phyloP scores from a whole-genome alignment of 208 protist species.

The Trypanosoma mega region DNA sequence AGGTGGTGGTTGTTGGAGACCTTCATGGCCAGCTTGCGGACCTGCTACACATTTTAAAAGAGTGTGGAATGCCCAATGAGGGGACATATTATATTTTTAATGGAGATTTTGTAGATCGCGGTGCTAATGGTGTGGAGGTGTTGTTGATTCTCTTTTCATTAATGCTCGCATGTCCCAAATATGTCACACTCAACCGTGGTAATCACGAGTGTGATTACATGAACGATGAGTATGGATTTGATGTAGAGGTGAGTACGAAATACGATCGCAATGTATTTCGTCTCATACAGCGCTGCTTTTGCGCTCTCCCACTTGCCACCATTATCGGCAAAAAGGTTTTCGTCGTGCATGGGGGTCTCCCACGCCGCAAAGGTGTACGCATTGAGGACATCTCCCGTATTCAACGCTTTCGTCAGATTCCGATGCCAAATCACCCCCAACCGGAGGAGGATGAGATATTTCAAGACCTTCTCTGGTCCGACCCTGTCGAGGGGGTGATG shows the following conservation, averaged over 20 bases:
- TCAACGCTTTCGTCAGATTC: constrained; percentile 87
- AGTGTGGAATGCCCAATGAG: constrained; percentile 78
- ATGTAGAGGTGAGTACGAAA: constrained; percentile 98
- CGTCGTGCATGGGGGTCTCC: constrained; percentile 86
- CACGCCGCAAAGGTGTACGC: constrained; percentile 68
- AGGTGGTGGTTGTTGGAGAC: constrained; percentile 88
- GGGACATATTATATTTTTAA: constrained; percentile 90
- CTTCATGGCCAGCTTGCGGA: constrained; percentile 87
- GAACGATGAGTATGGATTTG: constrained; percentile 98
- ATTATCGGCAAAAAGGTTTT: constrained; percentile 79
- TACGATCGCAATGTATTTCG: constrained; percentile 93
- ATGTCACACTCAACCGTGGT: constrained; percentile 94
- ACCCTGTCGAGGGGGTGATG: constrained; percentile 86
- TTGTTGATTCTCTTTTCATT: constrained; percentile 95
- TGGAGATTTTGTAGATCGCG: constrained; percentile 98
- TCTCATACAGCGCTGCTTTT: constrained; percentile 89
- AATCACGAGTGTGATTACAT: constrained; percentile 96
- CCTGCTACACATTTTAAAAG: constrained; percentile 82
- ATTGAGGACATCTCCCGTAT: constrained; percentile 84
- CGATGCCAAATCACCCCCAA: constrained; percentile 82
- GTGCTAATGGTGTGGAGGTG: constrained; percentile 95
- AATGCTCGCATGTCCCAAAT: constrained; percentile 93
- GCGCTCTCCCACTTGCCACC: constrained; percentile 80
- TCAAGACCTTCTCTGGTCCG: constrained; percentile 96
- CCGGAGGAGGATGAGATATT: constrained; percentile 94